phyloP scores from a whole-genome alignment of 352 stramenopile species.

The Phytophthora sojae region DNA sequence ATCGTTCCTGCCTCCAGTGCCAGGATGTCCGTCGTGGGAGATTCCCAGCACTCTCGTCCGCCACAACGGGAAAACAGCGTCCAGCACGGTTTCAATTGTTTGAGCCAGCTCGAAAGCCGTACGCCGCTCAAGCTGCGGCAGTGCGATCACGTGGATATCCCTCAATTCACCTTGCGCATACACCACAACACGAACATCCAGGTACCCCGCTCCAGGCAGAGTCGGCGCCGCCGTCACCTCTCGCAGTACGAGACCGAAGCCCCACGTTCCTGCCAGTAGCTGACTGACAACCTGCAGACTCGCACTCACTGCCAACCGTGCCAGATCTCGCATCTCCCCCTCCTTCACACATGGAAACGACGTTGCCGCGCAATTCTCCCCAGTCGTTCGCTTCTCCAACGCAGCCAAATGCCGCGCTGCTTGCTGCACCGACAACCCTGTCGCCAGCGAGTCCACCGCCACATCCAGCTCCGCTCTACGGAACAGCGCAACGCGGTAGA shows the following conservation, averaged over 20 bases:
- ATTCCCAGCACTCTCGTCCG: constrained; percentile 32
- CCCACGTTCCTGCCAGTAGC: constrained; percentile 42
- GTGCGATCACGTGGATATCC: constrained; percentile 42
- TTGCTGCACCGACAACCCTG: constrained; percentile 24
- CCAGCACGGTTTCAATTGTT: constrained; percentile 33
- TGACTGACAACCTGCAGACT: constrained; percentile 38
- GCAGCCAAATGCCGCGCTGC: constrained; percentile 15
- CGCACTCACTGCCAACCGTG: constrained; percentile 36
- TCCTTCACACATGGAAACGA: constrained; percentile 8
- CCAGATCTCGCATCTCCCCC: constrained; percentile 23
- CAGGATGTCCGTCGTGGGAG: constrained; percentile 7
- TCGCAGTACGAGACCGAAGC: constrained; percentile 50
- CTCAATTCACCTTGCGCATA: constrained; percentile 22
- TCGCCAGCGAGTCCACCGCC: constrained; percentile 23
- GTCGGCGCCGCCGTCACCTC: constrained; percentile 10
- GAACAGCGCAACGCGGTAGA: constrained; percentile 29
- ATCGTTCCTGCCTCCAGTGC: not conserved
- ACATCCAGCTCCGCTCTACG: constrained; percentile 27
- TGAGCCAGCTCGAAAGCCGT: constrained; percentile 9
- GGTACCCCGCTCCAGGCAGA: constrained; percentile 18
- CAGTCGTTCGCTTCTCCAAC: not conserved
- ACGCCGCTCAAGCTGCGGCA: constrained; percentile 25
- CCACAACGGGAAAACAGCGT: constrained; percentile 40
- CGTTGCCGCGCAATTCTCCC: not conserved
- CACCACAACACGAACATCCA: constrained; percentile 44